These are phyloP conservation scores for Cyclotella sp. DNA, from an alignment of 108 stramenopile genomes.

Conservation along the genomic window DNA sequence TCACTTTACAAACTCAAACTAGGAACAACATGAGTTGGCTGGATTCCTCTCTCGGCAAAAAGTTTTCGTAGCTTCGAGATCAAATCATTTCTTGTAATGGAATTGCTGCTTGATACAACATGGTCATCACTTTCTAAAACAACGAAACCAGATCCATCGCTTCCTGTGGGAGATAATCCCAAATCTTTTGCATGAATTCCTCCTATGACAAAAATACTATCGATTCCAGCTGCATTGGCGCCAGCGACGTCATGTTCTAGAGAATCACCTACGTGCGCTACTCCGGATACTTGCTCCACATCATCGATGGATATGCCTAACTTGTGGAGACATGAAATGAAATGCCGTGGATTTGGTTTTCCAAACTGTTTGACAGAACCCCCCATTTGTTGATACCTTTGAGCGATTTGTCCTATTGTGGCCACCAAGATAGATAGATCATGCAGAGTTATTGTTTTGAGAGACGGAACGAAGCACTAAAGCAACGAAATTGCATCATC, in stretches of 20 bases:
- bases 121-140: constrained; percentile 8
- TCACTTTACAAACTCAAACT: constrained; percentile 19
- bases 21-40: constrained; percentile 46
- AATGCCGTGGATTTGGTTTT: constrained; percentile 74
- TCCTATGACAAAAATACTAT: constrained; percentile 70
- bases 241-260: constrained; percentile 91
- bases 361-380: constrained; percentile 70
- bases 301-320: constrained; percentile 37
- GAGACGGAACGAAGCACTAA: not conserved
- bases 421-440: not conserved
- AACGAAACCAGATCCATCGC: constrained; percentile 8
- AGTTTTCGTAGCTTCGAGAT: constrained; percentile 14
- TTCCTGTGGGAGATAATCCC: constrained; percentile 31
- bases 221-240: constrained; percentile 72
- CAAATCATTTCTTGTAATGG: constrained; percentile 13
- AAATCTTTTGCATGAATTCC: constrained; percentile 77
- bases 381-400: constrained; percentile 61
- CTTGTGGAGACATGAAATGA: constrained; percentile 62
- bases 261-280: constrained; percentile 89
- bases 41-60: constrained; percentile 18
- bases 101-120: not conserved
- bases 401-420: constrained; percentile 57
- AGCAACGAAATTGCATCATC: not conserved
- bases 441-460: not conserved
- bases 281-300: constrained; percentile 17